These are phyloP conservation scores for Phtheirospermum japonicum DNA, from an alignment of 257 asterid genomes.

Conservation along the genomic window DNA sequence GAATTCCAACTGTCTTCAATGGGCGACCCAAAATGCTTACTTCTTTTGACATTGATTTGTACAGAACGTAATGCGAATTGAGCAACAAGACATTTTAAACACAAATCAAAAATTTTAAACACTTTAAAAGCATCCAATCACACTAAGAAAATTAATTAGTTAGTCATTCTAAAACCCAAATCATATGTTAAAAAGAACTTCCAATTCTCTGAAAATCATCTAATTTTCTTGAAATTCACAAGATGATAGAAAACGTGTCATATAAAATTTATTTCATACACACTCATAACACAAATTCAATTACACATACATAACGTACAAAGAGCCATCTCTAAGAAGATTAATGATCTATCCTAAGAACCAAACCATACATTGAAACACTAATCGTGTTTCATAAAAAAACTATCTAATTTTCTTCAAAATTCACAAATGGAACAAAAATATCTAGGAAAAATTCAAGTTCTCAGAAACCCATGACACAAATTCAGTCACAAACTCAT, in stretches of 20 bases:
- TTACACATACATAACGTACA: too few species aligned
- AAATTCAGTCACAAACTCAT: not conserved
- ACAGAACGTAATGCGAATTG: constrained; percentile 52
- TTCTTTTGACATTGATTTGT: constrained; percentile 55
- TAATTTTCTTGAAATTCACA: not conserved
- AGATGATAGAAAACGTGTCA: not conserved
- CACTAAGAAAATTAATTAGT: too few species aligned
- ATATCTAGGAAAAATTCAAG: too few species aligned
- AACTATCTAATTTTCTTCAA: too few species aligned
- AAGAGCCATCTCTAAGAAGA: too few species aligned
- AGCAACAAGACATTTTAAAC: constrained; percentile 58
- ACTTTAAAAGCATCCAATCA: not conserved
- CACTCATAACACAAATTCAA: too few species aligned
- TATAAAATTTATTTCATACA: not conserved
- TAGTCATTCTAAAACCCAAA: constrained; percentile 11
- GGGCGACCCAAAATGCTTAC: constrained; percentile 97
- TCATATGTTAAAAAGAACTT: not conserved
- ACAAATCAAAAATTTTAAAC: not conserved
- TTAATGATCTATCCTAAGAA: too few species aligned
- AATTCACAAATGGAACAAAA: too few species aligned
- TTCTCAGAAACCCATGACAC: not conserved
- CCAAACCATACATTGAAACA: too few species aligned
- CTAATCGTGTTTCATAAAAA: too few species aligned
- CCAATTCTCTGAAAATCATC: constrained; percentile 19
- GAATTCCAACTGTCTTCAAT: constrained; percentile 75